A percentile compares a stretch with the other conserved stretches of the same genome.
Conservation (phyloP, 2,329 filamentous ascomycete genomes). For the Leptosphaerulina australis region DNA sequence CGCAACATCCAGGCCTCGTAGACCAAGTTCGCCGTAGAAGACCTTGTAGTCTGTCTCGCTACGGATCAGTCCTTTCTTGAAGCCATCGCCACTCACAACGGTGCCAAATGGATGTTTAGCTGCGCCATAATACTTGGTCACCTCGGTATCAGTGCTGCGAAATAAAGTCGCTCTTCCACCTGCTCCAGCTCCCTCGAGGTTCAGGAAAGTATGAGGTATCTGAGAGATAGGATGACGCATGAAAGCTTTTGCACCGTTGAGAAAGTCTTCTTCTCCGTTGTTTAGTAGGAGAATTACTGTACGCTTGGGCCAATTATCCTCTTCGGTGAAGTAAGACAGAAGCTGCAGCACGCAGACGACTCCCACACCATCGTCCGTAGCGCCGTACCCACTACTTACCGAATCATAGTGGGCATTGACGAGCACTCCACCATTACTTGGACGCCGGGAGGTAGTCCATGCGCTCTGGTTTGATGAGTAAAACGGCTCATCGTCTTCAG, state of each 20-base stretch:
- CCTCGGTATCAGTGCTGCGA: conserved; percentile 83
- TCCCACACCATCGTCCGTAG: conserved; percentile 91
- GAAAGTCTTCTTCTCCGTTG: conserved; percentile 92
- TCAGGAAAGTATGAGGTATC: conserved; percentile 86
- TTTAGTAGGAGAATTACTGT: conserved; percentile 88
- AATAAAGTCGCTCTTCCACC: conserved; percentile 88
- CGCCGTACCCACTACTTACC: conserved; percentile 88
- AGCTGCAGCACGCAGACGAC: conserved; percentile 86
- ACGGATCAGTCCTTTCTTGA: conserved; percentile 75
- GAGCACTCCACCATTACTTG: conserved; percentile 75
- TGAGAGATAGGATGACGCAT: conserved; percentile 79
- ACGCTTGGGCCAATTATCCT: conserved; percentile 72
- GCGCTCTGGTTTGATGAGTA: conserved; percentile 59
- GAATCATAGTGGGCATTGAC: conserved; percentile 96
- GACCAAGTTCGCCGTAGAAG: conserved; percentile 76
- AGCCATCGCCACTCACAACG: conserved; percentile 82
- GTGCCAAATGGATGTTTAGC: conserved; percentile 80
- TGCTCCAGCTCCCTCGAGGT: conserved; percentile 92
- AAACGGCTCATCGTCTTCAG: conserved; percentile 74
- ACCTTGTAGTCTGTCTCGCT: conserved; percentile 91
- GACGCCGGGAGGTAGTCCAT: conserved; percentile 45
- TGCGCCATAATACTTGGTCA: conserved; percentile 77
- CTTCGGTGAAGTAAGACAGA: conserved; percentile 79
- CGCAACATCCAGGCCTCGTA: conserved; percentile 88
- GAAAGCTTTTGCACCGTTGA: conserved; percentile 86